These are phyloP conservation scores for Cutaneotrichosporon cutaneum DNA, from an alignment of 1,284 basidiomycete species.

Conservation along the genomic window DNA sequence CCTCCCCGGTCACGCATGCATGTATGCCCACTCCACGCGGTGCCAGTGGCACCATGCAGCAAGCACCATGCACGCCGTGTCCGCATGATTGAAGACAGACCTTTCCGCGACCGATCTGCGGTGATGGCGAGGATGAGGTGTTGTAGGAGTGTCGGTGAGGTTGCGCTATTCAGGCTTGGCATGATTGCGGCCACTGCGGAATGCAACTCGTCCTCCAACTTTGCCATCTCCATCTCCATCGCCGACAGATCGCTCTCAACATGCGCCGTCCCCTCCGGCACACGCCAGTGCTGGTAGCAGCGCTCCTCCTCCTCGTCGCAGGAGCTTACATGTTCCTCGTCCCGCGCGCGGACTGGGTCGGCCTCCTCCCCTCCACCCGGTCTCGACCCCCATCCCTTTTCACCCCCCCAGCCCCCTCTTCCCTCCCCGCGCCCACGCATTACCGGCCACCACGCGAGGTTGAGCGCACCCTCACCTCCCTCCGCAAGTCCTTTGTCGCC, in stretches of 20 bases:
- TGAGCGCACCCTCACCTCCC: conserved; percentile 12
- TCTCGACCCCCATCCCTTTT: background rate
- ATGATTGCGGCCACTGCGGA: background rate
- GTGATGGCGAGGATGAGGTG: too few relatives aligned
- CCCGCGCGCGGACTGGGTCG: conserved; percentile 5
- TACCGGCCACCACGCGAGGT: background rate
- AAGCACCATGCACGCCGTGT: too few relatives aligned
- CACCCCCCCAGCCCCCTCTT: background rate
- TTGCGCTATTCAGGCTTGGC: too few relatives aligned
- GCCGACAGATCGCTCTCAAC: background rate
- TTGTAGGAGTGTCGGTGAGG: too few relatives aligned
- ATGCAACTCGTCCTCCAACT: background rate
- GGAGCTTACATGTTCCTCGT: conserved; percentile 2
- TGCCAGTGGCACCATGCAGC: too few relatives aligned
- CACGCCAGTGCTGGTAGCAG: background rate
- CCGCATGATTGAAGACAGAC: too few relatives aligned
- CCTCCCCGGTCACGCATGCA: too few relatives aligned
- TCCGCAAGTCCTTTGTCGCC: conserved; percentile 19
- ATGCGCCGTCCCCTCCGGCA: background rate
- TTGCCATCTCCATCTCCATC: background rate
- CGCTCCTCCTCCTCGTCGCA: conserved; percentile 3
- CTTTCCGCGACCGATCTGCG: too few relatives aligned
- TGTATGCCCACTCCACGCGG: too few relatives aligned
- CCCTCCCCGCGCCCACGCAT: background rate
- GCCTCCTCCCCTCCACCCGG: background rate